phyloP scores from a whole-genome alignment of 2,329 filamentous ascomycete species.

The Cucurbitaria berberidis region DNA sequence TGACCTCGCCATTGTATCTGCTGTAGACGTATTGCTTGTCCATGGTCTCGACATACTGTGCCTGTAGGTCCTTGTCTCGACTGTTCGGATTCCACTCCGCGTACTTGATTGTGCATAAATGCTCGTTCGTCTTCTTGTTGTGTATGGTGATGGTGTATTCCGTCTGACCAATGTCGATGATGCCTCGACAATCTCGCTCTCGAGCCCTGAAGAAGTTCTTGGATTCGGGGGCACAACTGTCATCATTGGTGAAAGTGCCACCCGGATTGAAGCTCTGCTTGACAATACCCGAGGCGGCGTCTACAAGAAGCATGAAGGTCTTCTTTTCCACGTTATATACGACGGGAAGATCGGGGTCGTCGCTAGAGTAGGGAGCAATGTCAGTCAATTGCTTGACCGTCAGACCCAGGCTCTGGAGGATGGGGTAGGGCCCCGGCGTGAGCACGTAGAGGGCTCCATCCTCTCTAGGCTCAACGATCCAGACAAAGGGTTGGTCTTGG shows the following conservation, averaged over 20 bases:
- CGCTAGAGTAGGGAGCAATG: slow-evolving; percentile 75
- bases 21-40: slow-evolving; percentile 91
- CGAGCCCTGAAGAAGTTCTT: slow-evolving; percentile 59
- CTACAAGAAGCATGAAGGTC: slow-evolving; percentile 85
- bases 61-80: slow-evolving; percentile 83
- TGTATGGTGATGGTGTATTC: slow-evolving; percentile 91
- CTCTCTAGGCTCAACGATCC: slow-evolving; percentile 91
- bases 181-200: slow-evolving; percentile 73
- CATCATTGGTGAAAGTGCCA: slow-evolving; percentile 71
- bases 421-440: slow-evolving; percentile 67
- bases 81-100: slow-evolving; percentile 96
- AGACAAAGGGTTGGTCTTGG: slow-evolving; percentile 83
- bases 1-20: slow-evolving; percentile 81
- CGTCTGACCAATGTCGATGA: slow-evolving; percentile 80
- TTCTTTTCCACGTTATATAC: slow-evolving; percentile 92
- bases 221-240: slow-evolving; percentile 73
- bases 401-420: slow-evolving; percentile 70
- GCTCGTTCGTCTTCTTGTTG: slow-evolving; percentile 71
- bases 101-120: slow-evolving; percentile 88
- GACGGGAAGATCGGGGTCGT: slow-evolving; percentile 69
- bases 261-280: slow-evolving; percentile 82
- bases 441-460: slow-evolving; percentile 89
- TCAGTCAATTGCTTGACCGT: slow-evolving; percentile 90
- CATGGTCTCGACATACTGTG: slow-evolving; percentile 79
- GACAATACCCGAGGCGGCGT: slow-evolving; percentile 82